Evolutionary conservation across 495 filamentous ascomycete species (phyloP).

Genomic region (Corynascus novoguineensis): DNA sequence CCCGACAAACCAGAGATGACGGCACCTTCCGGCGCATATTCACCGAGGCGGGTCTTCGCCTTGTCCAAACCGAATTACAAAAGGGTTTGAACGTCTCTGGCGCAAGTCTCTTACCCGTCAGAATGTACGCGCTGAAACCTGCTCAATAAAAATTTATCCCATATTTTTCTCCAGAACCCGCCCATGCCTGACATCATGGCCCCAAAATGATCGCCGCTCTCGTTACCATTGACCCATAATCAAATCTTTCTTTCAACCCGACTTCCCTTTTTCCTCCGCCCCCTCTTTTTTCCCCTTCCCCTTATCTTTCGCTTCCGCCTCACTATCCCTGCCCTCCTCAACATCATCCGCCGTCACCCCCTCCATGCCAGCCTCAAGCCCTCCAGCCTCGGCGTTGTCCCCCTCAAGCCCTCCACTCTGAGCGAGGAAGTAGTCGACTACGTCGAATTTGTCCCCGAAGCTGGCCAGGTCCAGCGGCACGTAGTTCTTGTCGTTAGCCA

Average conservation of each 20-base stretch:
- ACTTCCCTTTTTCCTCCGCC: not conserved
- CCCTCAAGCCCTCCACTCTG: constrained; percentile 52
- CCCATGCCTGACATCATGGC: not conserved
- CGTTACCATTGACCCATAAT: not conserved
- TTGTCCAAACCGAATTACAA: constrained; percentile 71
- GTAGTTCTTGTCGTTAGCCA: constrained; percentile 75
- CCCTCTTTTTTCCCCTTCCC: constrained; percentile 6
- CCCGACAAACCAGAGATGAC: constrained; percentile 65
- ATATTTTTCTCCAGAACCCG: not conserved
- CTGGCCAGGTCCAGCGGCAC: constrained; percentile 83
- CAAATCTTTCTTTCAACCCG: not conserved
- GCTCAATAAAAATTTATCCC: not conserved
- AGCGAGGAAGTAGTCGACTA: constrained; percentile 60
- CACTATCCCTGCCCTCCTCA: constrained; percentile 9
- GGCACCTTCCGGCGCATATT: constrained; percentile 65
- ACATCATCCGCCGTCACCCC: constrained; percentile 1
- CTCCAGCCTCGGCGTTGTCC: constrained; percentile 33
- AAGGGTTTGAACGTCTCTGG: constrained; percentile 52
- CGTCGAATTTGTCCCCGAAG: constrained; percentile 59
- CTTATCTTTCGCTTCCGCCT: not conserved
- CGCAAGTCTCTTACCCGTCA: constrained; percentile 56
- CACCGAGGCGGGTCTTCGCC: constrained; percentile 56
- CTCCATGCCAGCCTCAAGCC: constrained; percentile 4
- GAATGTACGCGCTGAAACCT: constrained; percentile 60
- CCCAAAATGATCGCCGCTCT: no score